Conservation (phyloP, 768 basidiomycete species). For the Suillus placidus region DNA sequence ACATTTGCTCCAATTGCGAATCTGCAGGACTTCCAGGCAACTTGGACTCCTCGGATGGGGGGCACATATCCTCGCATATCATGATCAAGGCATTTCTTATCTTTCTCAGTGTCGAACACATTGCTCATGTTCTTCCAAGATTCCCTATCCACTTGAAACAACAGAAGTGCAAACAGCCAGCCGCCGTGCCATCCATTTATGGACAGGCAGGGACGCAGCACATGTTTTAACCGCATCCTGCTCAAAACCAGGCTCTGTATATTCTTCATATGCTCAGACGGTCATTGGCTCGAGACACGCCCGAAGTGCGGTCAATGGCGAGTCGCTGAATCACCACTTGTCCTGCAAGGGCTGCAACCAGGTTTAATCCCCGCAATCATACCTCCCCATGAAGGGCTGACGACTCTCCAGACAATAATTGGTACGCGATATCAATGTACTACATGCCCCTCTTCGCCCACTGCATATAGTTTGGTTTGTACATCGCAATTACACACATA, state of each 20-base stretch:
- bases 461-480: slow-evolving; percentile 71
- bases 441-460: slow-evolving; percentile 78
- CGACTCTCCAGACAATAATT: slow-evolving; percentile 57
- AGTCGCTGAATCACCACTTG: slow-evolving; percentile 55
- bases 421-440: slow-evolving; percentile 90
- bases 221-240: slow-evolving; percentile 51
- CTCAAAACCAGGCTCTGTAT: slow-evolving; percentile 58
- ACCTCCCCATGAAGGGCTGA: background rate
- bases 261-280: slow-evolving; percentile 68
- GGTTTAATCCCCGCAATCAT: slow-evolving; percentile 40
- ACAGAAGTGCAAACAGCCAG: slow-evolving; percentile 78
- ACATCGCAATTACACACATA: background rate
- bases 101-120: background rate
- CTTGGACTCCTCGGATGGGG: slow-evolving; percentile 73
- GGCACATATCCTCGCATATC: slow-evolving; percentile 85
- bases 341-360: slow-evolving; percentile 62
- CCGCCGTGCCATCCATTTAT: slow-evolving; percentile 70
- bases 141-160: slow-evolving; percentile 79
- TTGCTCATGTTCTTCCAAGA: slow-evolving; percentile 46
- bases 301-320: slow-evolving; percentile 32
- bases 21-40: slow-evolving; percentile 85
- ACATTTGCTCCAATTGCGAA: slow-evolving; percentile 88
- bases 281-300: slow-evolving; percentile 56
- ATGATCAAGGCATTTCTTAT: slow-evolving; percentile 82
- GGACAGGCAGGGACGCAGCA: slow-evolving; percentile 76